Percentiles rank a stretch among this genome's conserved stretches.
Conservation (phyloP, 345 rosid genomes). For the Geranium rotundifolium region DNA sequence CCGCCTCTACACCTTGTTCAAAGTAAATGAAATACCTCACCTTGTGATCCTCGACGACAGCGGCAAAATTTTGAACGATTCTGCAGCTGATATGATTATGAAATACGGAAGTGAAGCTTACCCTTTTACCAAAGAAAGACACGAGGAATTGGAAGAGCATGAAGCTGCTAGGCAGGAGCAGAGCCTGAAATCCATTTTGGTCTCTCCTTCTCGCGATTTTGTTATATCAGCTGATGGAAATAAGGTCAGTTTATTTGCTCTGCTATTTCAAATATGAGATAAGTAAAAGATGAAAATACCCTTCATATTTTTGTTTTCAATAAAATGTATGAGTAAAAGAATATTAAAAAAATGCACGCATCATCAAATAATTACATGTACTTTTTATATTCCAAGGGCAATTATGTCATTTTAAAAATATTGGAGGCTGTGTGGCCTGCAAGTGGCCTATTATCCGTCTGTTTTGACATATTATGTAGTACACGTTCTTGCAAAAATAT, state of each 20-base stretch:
- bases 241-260: conserved; percentile 23
- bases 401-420: too few species aligned
- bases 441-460: too few species aligned
- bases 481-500: too few species aligned
- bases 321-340: too few species aligned
- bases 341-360: too few species aligned
- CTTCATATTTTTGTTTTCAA: too few species aligned
- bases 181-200: conserved; percentile 47
- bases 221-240: conserved; percentile 40
- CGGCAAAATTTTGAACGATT: conserved; percentile 34
- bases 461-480: too few species aligned
- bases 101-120: conserved; percentile 55
- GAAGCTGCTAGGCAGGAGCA: conserved; percentile 60
- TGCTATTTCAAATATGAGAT: too few species aligned
- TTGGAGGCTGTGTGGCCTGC: too few species aligned
- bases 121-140: conserved; percentile 53
- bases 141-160: conserved; percentile 47
- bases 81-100: conserved; percentile 37
- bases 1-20: conserved; percentile 37
- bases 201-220: conserved; percentile 36
- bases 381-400: too few species aligned
- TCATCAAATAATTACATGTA: too few species aligned
- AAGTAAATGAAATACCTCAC: conserved; percentile 58
- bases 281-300: too few species aligned
- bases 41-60: conserved; percentile 55